A percentile compares a stretch with the other conserved stretches of the same genome.
Evolutionary conservation across 1,284 basidiomycete species (phyloP).

Genomic region (Tetrapyrgos nigripes): DNA sequence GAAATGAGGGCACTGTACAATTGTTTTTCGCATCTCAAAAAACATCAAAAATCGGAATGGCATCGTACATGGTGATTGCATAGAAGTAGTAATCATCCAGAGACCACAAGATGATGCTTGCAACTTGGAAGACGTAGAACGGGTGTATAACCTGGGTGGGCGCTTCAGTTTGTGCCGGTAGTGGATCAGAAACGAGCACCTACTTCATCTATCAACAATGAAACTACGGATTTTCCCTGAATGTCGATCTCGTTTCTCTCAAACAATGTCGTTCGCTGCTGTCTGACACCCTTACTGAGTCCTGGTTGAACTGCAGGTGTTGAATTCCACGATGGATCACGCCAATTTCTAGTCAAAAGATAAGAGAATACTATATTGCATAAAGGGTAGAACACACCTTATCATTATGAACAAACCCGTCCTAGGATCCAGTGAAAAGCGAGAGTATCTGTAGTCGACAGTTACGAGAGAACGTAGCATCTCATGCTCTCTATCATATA

Average conservation of each 20-base stretch:
- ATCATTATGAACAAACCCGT: constrained; percentile 86
- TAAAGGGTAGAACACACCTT: constrained; percentile 55
- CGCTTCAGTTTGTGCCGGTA: constrained; percentile 16
- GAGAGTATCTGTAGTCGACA: constrained; percentile 88
- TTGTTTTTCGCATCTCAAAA: neutral
- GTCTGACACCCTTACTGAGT: constrained; percentile 56
- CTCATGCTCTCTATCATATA: constrained; percentile 38
- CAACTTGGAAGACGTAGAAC: constrained; percentile 98
- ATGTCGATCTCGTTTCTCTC: constrained; percentile 93
- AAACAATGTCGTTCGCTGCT: constrained; percentile 81
- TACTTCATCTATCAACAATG: constrained; percentile 92
- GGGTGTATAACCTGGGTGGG: constrained; percentile 84
- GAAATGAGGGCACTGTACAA: constrained; percentile 97
- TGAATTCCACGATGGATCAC: constrained; percentile 83
- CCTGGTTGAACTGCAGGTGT: constrained; percentile 70
- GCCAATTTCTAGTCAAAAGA: constrained; percentile 79
- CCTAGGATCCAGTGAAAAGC: constrained; percentile 88
- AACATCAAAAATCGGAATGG: neutral
- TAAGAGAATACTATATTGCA: neutral
- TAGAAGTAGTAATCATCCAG: constrained; percentile 98
- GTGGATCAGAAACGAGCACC: constrained; percentile 19
- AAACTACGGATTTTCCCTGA: constrained; percentile 83
- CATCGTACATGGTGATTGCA: constrained; percentile 47
- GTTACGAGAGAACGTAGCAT: constrained; percentile 60
- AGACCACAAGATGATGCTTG: constrained; percentile 94